phyloP scores from a whole-genome alignment of 2,329 filamentous ascomycete species.

The Didymella keratinophila region DNA sequence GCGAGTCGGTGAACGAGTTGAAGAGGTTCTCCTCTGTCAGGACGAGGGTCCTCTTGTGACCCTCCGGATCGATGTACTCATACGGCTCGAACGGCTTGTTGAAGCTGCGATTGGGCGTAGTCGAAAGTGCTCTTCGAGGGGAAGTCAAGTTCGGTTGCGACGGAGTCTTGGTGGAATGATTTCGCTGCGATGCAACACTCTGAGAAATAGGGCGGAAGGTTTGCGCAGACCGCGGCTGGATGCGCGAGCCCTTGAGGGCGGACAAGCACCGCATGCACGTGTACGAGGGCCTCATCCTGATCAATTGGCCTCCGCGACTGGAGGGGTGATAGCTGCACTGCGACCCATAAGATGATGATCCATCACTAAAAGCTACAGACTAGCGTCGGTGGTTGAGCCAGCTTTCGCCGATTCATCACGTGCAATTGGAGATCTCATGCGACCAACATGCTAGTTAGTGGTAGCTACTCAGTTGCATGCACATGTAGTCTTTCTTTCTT shows the following conservation, averaged over 20 bases:
- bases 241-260: conserved; percentile 40
- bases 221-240: conserved; percentile 37
- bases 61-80: conserved; percentile 48
- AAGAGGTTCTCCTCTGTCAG: conserved; percentile 84
- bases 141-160: conserved; percentile 36
- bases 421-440: not conserved
- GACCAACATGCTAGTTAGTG: no score
- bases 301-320: conserved; percentile 17
- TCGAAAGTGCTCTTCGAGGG: conserved; percentile 40
- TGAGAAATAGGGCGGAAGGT: conserved; percentile 36
- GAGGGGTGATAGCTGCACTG: conserved; percentile 9
- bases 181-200: conserved; percentile 34
- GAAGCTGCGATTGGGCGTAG: conserved; percentile 40
- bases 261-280: conserved; percentile 53
- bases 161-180: conserved; percentile 46
- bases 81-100: conserved; percentile 44
- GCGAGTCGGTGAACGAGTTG: conserved; percentile 88
- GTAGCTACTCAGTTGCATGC: not conserved
- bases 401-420: conserved; percentile 11
- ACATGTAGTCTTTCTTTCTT: no score
- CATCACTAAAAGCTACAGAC: conserved; percentile 16
- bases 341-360: conserved; percentile 17
- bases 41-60: conserved; percentile 49
- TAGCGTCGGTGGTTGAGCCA: conserved; percentile 14
- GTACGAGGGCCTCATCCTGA: conserved; percentile 50